These are phyloP conservation scores for Lodderomyces metapsilosis DNA, from an alignment of 1,139 yeast species.

Conservation along the genomic window DNA sequence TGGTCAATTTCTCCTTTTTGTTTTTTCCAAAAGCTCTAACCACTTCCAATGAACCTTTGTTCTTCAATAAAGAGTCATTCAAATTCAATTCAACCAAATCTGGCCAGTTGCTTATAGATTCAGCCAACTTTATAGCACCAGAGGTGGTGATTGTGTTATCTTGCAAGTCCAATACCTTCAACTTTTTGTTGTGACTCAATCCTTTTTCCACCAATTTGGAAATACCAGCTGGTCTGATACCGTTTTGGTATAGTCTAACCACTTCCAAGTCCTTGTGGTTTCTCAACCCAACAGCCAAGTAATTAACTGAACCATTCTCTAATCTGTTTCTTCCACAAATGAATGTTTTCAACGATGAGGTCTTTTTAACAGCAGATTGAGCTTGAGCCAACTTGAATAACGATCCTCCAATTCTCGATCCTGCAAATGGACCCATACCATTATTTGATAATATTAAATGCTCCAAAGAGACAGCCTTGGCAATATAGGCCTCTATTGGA, in stretches of 20 bases:
- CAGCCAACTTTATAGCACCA: conserved; percentile 56
- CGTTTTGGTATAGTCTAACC: conserved; percentile 87
- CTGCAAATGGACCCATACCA: conserved; percentile 98
- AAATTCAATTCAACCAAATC: conserved; percentile 73
- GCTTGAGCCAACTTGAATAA: conserved; percentile 69
- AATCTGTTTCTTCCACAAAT: conserved; percentile 95
- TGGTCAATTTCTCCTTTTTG: conserved; percentile 41
- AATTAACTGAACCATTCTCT: conserved; percentile 88
- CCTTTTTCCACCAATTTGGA: conserved; percentile 73
- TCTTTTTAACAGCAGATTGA: conserved; percentile 43
- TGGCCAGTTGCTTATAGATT: conserved; percentile 42
- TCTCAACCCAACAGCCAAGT: conserved; percentile 71
- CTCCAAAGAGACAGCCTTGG: conserved; percentile 74
- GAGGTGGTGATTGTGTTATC: conserved; percentile 89
- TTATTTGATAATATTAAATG: conserved; percentile 89
- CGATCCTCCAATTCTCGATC: conserved; percentile 88
- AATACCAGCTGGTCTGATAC: conserved; percentile 93
- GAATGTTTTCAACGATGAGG: conserved; percentile 66
- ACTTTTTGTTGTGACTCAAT: conserved; percentile 55
- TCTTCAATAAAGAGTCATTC: conserved; percentile 84
- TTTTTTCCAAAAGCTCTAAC: conserved; percentile 44
- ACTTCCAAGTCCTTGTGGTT: conserved; percentile 72
- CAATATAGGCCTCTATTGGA: conserved; percentile 75
- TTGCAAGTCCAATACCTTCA: conserved; percentile 80
- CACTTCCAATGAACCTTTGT: conserved; percentile 64